These are phyloP conservation scores for Yamadazyma phyllophila DNA, from an alignment of 805 yeast species.

Conservation along the genomic window DNA sequence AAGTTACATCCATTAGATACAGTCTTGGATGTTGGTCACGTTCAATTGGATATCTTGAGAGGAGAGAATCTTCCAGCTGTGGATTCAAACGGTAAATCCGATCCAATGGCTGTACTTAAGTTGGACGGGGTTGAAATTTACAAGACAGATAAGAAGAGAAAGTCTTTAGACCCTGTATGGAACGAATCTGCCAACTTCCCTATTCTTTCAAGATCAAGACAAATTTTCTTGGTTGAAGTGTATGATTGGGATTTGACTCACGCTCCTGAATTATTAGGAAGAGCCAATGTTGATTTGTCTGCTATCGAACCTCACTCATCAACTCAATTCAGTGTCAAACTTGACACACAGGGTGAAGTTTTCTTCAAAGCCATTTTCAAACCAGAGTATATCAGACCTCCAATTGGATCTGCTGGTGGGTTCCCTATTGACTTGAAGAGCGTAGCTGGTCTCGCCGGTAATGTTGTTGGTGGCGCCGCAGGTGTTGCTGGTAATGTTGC, in stretches of 20 bases:
- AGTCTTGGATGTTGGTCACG: conserved; percentile 63
- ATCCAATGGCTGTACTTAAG: conserved; percentile 58
- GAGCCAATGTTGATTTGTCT: conserved; percentile 48
- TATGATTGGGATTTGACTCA: conserved; percentile 82
- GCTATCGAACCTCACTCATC: conserved; percentile 45
- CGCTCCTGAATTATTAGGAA: conserved; percentile 59
- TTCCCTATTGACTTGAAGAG: conserved; percentile 40
- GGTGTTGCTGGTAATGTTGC: conserved; percentile 42
- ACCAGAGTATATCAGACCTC: conserved; percentile 71
- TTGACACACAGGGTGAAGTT: conserved; percentile 68
- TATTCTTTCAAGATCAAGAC: conserved; percentile 60
- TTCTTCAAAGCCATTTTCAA: conserved; percentile 51
- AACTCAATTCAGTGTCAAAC: conserved; percentile 45
- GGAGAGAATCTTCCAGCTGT: conserved; percentile 56
- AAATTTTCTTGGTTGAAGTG: conserved; percentile 47
- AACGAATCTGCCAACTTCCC: conserved; percentile 63
- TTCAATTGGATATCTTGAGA: conserved; percentile 54
- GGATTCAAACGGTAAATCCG: conserved; percentile 75
- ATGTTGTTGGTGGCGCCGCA: conserved; percentile 39
- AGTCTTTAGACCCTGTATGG: conserved; percentile 73
- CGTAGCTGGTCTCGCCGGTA: conserved; percentile 41
- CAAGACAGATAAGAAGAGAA: conserved; percentile 63
- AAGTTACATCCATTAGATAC: conserved; percentile 58
- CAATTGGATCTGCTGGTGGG: conserved; percentile 38
- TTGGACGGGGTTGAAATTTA: conserved; percentile 53